Percentiles rank a stretch among this genome's conserved stretches.
phyloP scores from a whole-genome alignment of 768 basidiomycete species.

The Boletus reticulatus region DNA sequence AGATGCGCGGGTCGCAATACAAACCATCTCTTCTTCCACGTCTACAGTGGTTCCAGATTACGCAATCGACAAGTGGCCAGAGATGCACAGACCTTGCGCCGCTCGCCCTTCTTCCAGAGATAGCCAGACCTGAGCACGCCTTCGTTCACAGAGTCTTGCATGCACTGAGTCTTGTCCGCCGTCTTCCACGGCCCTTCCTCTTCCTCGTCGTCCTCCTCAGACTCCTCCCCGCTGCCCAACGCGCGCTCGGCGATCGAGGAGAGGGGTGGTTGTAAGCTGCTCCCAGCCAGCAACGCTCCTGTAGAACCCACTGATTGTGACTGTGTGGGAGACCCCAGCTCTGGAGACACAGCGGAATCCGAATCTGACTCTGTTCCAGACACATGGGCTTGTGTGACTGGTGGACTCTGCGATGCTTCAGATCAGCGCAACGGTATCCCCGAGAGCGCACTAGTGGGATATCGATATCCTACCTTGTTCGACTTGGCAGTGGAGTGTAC shows the following conservation, averaged over 20 bases:
- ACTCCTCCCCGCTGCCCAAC: constrained; percentile 70
- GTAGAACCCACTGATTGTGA: constrained; percentile 35
- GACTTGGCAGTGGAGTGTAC: constrained; percentile 61
- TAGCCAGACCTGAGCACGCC: constrained; percentile 88
- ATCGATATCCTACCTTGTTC: constrained; percentile 39
- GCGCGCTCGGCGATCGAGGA: constrained; percentile 77
- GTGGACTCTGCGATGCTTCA: constrained; percentile 29
- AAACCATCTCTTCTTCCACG: constrained; percentile 99
- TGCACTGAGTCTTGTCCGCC: constrained; percentile 41
- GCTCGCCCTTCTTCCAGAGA: constrained; percentile 96
- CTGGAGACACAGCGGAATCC: constrained; percentile 64
- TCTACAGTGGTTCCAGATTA: constrained; percentile 44
- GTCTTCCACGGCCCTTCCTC: constrained; percentile 65
- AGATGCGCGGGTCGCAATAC: constrained; percentile 89
- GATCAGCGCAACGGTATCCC: constrained; percentile 13
- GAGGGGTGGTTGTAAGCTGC: constrained; percentile 50
- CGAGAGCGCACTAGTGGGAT: neutral
- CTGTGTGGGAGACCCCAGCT: constrained; percentile 40
- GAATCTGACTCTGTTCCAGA: constrained; percentile 88
- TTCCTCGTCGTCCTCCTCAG: constrained; percentile 72
- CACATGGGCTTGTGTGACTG: constrained; percentile 34
- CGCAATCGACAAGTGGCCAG: neutral
- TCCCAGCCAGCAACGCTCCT: constrained; percentile 29
- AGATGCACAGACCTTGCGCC: constrained; percentile 73
- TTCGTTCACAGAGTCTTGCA: constrained; percentile 56